Evolutionary conservation across 148 eudicot genomes (phyloP), one percentile per base, ranked within the genome.

Genomic region (Polygonum aviculare): DNA sequence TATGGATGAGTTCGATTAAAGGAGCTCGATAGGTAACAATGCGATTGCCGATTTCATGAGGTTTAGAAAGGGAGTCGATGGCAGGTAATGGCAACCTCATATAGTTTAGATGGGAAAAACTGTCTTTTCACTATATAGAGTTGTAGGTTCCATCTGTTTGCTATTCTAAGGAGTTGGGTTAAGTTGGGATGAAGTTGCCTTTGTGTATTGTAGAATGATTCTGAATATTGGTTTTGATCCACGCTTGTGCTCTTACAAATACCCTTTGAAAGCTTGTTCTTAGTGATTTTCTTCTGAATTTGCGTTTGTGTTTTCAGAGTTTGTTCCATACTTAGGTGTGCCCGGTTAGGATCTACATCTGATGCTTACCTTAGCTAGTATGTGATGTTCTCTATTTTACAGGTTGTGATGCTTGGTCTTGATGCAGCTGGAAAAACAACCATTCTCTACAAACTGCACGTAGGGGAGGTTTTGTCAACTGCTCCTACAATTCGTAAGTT

Each of bases 371-470:
- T 49, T 73, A 18, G n/a, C 50, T n/a, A 3, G 2, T 70, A 54
- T 51, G 36, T 38, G 16, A 38, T 5, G 15, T 77, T 16, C n/a
- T 22, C 16, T 36, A 40, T 51, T 48, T 45, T 72, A 35, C 82
- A 95, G 97, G 98, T 95, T 83, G 97, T 95, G 69, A 95, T 95
- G 98, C 98, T 95, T 75, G 98, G 98, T 57, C 89, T 95, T 74
- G 98, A 94, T 85, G 98, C 97, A 81, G 98, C 98, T 82, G 98
- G 98, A 15, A 94, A 94, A 87, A 94, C 98, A 82, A 95, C 98
- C 26, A 92, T 95, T 83, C 85, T 95, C 40, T 95, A 95, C 90
- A 95, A 92, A 82, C 87, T 95, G 85, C 98, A 95, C 84, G 90
- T 95, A 76, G 98, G 98, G 52, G 98, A 95, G 87, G 93, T 95